These are phyloP conservation scores for Leccinum truebloodii DNA, from an alignment of 768 basidiomycete species.

Conservation along the genomic window DNA sequence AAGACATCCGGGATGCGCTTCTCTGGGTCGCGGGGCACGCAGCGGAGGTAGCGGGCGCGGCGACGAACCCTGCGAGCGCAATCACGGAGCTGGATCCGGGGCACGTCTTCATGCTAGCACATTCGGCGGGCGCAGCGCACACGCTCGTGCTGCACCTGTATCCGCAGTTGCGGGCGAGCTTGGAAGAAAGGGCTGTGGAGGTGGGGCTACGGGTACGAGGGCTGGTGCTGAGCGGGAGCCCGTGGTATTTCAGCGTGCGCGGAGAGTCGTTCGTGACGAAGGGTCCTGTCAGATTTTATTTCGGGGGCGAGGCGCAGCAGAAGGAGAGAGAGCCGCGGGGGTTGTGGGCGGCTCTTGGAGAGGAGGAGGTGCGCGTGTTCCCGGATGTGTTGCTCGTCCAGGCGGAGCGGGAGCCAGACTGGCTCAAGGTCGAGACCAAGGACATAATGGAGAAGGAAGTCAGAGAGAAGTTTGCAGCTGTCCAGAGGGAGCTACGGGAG, in stretches of 20 bases:
- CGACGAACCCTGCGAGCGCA: slow-evolving; percentile 4
- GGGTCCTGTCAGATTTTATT: slow-evolving; percentile 31
- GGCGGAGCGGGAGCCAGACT: slow-evolving; percentile 55
- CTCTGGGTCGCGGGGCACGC: slow-evolving; percentile 49
- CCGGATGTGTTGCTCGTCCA: slow-evolving; percentile 51
- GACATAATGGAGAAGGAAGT: slow-evolving; percentile 42
- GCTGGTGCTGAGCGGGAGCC: slow-evolving; percentile 46
- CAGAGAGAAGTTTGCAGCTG: slow-evolving; percentile 34
- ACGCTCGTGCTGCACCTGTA: slow-evolving; percentile 46
- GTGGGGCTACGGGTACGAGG: slow-evolving; percentile 39
- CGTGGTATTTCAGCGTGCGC: slow-evolving; percentile 40
- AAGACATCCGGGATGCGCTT: slow-evolving; percentile 57
- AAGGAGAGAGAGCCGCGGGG: slow-evolving; percentile 43
- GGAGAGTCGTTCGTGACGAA: slow-evolving; percentile 27
- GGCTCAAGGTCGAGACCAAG: slow-evolving; percentile 37
- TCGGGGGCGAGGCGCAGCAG: slow-evolving; percentile 42
- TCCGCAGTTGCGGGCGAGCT: slow-evolving; percentile 31
- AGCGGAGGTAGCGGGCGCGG: slow-evolving; percentile 16
- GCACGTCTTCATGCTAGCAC: slow-evolving; percentile 51
- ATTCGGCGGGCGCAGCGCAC: slow-evolving; percentile 63
- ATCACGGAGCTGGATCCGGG: slow-evolving; percentile 37
- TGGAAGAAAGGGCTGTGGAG: slow-evolving; percentile 26
- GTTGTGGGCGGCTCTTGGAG: slow-evolving; percentile 40
- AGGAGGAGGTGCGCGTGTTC: slow-evolving; percentile 37
- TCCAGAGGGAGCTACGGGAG: slow-evolving; percentile 19